These are phyloP conservation scores for Nakazawaea wyomingensis DNA, from an alignment of 805 yeast genomes.

Conservation along the genomic window DNA sequence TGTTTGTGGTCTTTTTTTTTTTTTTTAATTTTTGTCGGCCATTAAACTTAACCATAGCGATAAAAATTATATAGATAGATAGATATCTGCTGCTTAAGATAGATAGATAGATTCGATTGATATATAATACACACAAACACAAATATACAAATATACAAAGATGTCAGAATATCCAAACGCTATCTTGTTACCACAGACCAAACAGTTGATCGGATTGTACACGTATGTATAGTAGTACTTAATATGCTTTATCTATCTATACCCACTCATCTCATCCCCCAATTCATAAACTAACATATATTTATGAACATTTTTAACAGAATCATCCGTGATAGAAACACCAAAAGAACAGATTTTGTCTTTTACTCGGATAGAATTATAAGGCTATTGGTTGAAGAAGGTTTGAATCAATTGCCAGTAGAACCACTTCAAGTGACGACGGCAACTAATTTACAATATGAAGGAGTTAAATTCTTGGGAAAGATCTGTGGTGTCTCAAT, in stretches of 20 bases:
- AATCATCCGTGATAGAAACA: slow-evolving; percentile 76
- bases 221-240: slow-evolving; percentile 36
- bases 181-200: slow-evolving; percentile 73
- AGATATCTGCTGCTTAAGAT: neutral
- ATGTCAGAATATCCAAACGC: slow-evolving; percentile 41
- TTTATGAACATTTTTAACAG: no score
- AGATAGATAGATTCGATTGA: no score
- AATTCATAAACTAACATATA: no score
- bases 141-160: no score
- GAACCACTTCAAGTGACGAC: slow-evolving; percentile 61
- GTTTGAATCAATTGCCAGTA: slow-evolving; percentile 92
- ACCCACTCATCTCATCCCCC: no score
- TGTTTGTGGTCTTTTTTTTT: no score
- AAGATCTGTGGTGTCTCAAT: slow-evolving; percentile 97
- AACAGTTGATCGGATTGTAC: slow-evolving; percentile 82
- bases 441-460: slow-evolving; percentile 65
- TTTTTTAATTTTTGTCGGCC: no score
- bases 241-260: neutral
- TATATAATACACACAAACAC: no score
- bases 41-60: no score
- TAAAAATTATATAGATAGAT: no score
- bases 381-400: slow-evolving; percentile 90
- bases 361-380: slow-evolving; percentile 95
- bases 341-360: slow-evolving; percentile 87
- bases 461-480: slow-evolving; percentile 81